These are phyloP conservation scores for Wickerhamomyces bovis DNA, from an alignment of 805 yeast species.

Conservation along the genomic window DNA sequence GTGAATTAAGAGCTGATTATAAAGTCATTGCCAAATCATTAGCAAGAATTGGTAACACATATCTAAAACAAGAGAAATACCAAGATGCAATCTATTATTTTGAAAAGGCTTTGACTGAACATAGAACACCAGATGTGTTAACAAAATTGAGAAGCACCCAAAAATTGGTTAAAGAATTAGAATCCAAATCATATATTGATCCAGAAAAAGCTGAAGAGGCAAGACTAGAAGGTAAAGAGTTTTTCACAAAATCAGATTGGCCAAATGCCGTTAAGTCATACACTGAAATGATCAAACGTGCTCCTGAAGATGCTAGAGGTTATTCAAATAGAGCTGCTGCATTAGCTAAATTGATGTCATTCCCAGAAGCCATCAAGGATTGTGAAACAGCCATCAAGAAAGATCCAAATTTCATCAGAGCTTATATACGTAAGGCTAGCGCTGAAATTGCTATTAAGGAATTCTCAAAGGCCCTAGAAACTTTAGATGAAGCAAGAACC, in stretches of 20 bases:
- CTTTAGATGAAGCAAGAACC: slow-evolving; percentile 71
- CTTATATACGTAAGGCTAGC: slow-evolving; percentile 93
- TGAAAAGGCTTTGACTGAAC: slow-evolving; percentile 92
- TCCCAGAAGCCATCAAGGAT: slow-evolving; percentile 94
- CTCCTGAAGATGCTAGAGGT: slow-evolving; percentile 96
- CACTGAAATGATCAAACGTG: slow-evolving; percentile 92
- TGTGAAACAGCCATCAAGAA: slow-evolving; percentile 83
- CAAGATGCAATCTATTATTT: slow-evolving; percentile 69
- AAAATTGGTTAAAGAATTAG: slow-evolving; percentile 74
- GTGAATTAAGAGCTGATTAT: slow-evolving; percentile 87
- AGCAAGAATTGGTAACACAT: slow-evolving; percentile 83
- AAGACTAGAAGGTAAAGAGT: slow-evolving; percentile 85
- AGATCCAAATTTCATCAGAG: slow-evolving; percentile 88
- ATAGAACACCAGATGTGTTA: slow-evolving; percentile 90
- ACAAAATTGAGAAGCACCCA: slow-evolving; percentile 84
- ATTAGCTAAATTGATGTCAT: slow-evolving; percentile 85
- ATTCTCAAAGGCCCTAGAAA: slow-evolving; percentile 73
- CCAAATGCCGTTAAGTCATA: slow-evolving; percentile 93
- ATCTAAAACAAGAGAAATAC: slow-evolving; percentile 69
- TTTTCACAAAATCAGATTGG: slow-evolving; percentile 89
- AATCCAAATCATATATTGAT: slow-evolving; percentile 72
- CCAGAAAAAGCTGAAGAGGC: slow-evolving; percentile 95
- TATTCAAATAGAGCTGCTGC: slow-evolving; percentile 99
- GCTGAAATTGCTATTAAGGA: slow-evolving; percentile 91
- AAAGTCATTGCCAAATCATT: slow-evolving; percentile 88